A percentile compares a stretch with the other conserved stretches of the same genome.
Evolutionary conservation across 2,329 filamentous ascomycete genomes (phyloP).

Genomic region (Xylogone sp.): DNA sequence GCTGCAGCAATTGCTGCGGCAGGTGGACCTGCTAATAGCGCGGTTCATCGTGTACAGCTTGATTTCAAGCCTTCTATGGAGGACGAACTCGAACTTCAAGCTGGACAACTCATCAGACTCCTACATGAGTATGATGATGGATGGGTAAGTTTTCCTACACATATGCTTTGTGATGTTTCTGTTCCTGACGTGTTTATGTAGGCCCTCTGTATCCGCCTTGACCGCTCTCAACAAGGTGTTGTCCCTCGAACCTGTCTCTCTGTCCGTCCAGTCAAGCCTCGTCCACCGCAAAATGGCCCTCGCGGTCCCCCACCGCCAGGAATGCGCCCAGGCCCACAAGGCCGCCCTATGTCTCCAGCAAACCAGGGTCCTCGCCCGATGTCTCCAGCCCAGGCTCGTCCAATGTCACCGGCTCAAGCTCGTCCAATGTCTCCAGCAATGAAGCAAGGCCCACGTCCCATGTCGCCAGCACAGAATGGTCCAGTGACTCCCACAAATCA

Average conservation of each 20-base stretch:
- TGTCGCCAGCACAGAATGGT: conserved; percentile 4
- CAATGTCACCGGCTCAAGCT: conserved; percentile 15
- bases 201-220: conserved; percentile 88
- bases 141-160: conserved; percentile 63
- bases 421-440: conserved; percentile 11
- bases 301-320: conserved; percentile 19
- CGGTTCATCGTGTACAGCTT: conserved; percentile 89
- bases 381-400: conserved; percentile 9
- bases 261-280: conserved; percentile 70
- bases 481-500: conserved; percentile 10
- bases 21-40: conserved; percentile 52
- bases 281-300: conserved; percentile 25
- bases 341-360: conserved; percentile 15
- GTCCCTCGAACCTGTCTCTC: conserved; percentile 92
- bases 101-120: conserved; percentile 81
- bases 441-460: conserved; percentile 1
- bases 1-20: conserved; percentile 60
- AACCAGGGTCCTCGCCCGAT: conserved; percentile 14
- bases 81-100: conserved; percentile 79
- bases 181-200: conserved; percentile 36
- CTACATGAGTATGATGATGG: conserved; percentile 97
- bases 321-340: conserved; percentile 15
- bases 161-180: background rate
- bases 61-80: conserved; percentile 92
- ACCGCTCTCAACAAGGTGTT: conserved; percentile 89